Evolutionary conservation across 345 rosid genomes (phyloP).

Genomic region (Trapa bicornis): DNA sequence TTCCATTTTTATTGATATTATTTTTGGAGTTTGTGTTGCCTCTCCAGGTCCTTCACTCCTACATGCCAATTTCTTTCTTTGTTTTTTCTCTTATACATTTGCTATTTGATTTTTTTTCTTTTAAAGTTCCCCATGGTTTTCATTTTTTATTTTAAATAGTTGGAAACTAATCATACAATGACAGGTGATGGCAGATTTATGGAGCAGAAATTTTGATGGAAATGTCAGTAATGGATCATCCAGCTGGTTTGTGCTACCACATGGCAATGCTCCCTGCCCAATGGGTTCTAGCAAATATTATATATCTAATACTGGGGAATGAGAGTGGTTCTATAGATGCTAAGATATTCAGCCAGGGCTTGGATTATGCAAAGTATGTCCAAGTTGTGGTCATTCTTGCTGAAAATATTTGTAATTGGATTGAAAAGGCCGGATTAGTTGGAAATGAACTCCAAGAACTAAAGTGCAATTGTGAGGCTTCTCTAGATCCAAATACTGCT

Average conservation of each 20-base stretch:
- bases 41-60: not conserved
- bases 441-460: constrained; percentile 31
- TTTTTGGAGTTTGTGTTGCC: not conserved
- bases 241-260: constrained; percentile 23
- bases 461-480: constrained; percentile 29
- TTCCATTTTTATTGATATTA: not conserved
- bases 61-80: not conserved
- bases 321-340: constrained; percentile 52
- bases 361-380: constrained; percentile 52
- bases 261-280: constrained; percentile 57
- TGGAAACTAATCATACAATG: constrained; percentile 70
- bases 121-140: not conserved
- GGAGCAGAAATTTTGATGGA: constrained; percentile 38
- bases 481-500: constrained; percentile 14
- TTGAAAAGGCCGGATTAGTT: constrained; percentile 34
- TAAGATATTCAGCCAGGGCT: constrained; percentile 30
- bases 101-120: not conserved
- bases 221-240: constrained; percentile 37
- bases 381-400: constrained; percentile 48
- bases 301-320: constrained; percentile 49
- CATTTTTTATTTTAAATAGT: constrained; percentile 17
- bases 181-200: constrained; percentile 88
- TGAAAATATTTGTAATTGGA: constrained; percentile 43
- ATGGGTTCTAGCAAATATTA: constrained; percentile 80
- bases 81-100: not conserved